These are phyloP conservation scores for Deuterostichococcus epilithicus DNA, from an alignment of 139 green algal genomes.

Conservation along the genomic window DNA sequence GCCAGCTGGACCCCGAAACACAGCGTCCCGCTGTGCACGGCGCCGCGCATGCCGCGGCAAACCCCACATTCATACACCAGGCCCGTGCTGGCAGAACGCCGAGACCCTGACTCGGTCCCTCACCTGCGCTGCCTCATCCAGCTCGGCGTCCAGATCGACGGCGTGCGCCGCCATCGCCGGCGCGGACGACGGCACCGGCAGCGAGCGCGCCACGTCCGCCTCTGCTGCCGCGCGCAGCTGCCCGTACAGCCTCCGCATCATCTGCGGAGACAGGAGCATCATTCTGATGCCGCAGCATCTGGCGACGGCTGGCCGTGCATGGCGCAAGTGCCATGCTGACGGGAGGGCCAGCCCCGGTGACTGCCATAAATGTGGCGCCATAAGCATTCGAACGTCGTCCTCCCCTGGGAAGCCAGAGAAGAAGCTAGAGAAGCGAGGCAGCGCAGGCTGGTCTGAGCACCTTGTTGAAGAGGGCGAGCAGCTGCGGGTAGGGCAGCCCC, in stretches of 20 bases:
- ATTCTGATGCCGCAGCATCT: too few species aligned
- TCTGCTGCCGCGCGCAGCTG: conserved; percentile 64
- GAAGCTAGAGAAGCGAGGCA: neutral
- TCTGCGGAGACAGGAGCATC: too few species aligned
- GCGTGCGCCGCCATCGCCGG: conserved; percentile 47
- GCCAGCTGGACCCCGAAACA: neutral
- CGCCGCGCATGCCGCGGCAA: too few species aligned
- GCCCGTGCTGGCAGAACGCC: neutral
- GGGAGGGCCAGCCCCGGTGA: too few species aligned
- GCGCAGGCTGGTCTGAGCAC: neutral
- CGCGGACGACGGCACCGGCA: conserved; percentile 43
- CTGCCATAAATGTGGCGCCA: too few species aligned
- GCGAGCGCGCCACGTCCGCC: conserved; percentile 53
- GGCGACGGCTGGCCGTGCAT: too few species aligned
- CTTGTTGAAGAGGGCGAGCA: conserved; percentile 97
- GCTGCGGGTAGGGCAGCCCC: conserved; percentile 71
- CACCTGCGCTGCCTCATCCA: conserved; percentile 72
- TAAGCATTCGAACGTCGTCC: too few species aligned
- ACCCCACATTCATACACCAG: neutral
- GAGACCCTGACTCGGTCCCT: conserved; percentile 7
- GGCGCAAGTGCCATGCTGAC: too few species aligned
- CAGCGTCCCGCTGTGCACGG: neutral
- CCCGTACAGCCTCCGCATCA: conserved; percentile 78
- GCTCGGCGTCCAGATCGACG: conserved; percentile 69
- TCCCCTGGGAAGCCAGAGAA: too few species aligned